Evolutionary conservation across 805 yeast genomes (phyloP).

Genomic region (Wickerhamiella kazuoi): DNA sequence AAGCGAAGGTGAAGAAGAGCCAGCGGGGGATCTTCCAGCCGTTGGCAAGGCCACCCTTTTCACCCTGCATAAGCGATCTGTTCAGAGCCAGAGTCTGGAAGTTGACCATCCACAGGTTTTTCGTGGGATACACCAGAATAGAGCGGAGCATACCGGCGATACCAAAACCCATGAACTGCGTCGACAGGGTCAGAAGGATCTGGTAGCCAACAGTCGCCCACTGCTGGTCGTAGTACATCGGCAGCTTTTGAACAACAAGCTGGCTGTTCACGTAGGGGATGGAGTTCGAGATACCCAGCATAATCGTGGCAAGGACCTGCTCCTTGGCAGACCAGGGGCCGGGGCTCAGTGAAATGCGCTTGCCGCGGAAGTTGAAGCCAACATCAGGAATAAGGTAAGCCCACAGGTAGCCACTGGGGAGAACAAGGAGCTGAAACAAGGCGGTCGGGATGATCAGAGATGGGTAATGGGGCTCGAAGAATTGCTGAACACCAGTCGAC

Average conservation of each 20-base stretch:
- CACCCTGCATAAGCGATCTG: slow-evolving; percentile 19
- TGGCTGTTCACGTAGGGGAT: slow-evolving; percentile 11
- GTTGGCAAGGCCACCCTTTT: slow-evolving; percentile 22
- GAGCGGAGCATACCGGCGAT: slow-evolving; percentile 39
- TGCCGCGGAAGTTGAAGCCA: slow-evolving; percentile 26
- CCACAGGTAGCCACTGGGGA: slow-evolving; percentile 37
- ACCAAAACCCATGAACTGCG: slow-evolving; percentile 36
- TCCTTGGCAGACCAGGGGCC: slow-evolving; percentile 52
- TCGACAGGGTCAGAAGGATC: slow-evolving; percentile 27
- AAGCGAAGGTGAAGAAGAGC: slow-evolving; percentile 30
- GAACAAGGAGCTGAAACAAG: slow-evolving; percentile 41
- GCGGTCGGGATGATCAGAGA: slow-evolving; percentile 30
- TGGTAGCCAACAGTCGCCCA: slow-evolving; percentile 29
- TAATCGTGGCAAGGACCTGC: slow-evolving; percentile 41
- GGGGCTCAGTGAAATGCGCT: slow-evolving; percentile 32
- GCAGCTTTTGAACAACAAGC: slow-evolving; percentile 18
- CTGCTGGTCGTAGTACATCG: slow-evolving; percentile 15
- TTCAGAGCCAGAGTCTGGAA: slow-evolving; percentile 43
- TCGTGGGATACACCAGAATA: slow-evolving; percentile 29
- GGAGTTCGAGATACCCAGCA: slow-evolving; percentile 9
- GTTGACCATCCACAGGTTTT: slow-evolving; percentile 30
- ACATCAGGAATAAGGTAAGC: slow-evolving; percentile 30
- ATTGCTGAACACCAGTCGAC: slow-evolving; percentile 38
- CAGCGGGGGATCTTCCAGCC: slow-evolving; percentile 47
- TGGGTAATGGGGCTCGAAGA: slow-evolving; percentile 41